Percentiles rank a stretch among this genome's conserved stretches.
Conservation (phyloP, 106 monocot genomes). For the Narthecium ossifragum region DNA sequence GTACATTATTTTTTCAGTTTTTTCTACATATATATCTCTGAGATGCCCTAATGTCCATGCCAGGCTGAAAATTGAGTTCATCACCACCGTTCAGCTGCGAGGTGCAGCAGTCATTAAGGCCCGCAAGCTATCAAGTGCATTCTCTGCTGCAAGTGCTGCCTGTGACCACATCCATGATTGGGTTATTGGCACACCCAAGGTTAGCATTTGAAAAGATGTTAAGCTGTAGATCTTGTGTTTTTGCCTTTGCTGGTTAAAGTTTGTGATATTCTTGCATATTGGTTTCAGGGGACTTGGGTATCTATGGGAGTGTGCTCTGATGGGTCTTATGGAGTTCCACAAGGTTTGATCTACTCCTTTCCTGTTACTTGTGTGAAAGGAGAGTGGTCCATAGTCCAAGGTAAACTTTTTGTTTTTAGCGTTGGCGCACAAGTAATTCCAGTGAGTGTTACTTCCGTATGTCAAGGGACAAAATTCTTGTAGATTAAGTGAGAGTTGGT, state of each 20-base stretch:
- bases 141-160: slow-evolving; percentile 63
- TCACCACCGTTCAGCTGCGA: slow-evolving; percentile 49
- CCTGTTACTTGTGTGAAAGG: slow-evolving; percentile 61
- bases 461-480: too few relatives aligned
- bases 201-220: slow-evolving; percentile 5
- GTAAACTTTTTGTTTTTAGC: too few relatives aligned
- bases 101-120: slow-evolving; percentile 64
- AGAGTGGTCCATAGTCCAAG: slow-evolving; percentile 66
- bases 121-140: slow-evolving; percentile 53
- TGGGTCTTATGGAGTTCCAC: slow-evolving; percentile 54
- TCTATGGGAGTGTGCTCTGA: slow-evolving; percentile 86
- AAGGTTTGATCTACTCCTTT: slow-evolving; percentile 57
- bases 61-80: slow-evolving; percentile 59
- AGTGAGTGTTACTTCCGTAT: too few relatives aligned
- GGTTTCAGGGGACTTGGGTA: slow-evolving; percentile 52
- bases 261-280: not conserved
- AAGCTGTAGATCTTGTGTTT: not conserved
- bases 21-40: not conserved
- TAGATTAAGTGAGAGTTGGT: too few relatives aligned
- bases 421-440: too few relatives aligned
- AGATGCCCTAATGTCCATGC: not conserved
- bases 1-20: not conserved
- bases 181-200: slow-evolving; percentile 60
- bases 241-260: not conserved
- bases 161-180: slow-evolving; percentile 76